Base-by-base conservation (phyloP, 2,329 filamentous ascomycete species). In the Colletotrichum sublineola region DNA sequence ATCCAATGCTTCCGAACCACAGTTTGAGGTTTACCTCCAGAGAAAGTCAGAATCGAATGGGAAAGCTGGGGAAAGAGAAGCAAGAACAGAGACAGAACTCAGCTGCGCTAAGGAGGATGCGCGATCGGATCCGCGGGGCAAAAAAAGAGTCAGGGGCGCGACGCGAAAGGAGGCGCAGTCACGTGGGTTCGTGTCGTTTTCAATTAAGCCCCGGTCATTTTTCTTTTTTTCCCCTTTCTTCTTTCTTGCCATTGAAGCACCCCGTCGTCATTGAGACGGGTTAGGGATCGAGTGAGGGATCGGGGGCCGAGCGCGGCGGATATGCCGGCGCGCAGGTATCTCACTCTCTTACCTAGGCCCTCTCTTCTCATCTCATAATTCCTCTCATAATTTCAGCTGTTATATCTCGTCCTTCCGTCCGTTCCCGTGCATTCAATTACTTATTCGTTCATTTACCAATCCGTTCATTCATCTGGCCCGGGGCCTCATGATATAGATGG, bases 101-200 rank as follows among this genome's bases (percentile, higher is more conserved):
- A 63, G 33, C n/a, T 53, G 42, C 18, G 11, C 42, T 18, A 55
- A 55, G 36, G 55, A 36, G 65, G 29, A 44, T 1, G 44, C 68
- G 68, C 68, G 65, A 60, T 68, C 33, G 65, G 65, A 60, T 68
- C 18, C 38, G 20, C 18, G 15, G 65, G 58, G 44, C 50, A 20
- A 24, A 46, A 63, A 63, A 71, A 31, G 15, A 24, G 20, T 5
- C 50, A 52, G 50, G 68, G 64, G 66, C 40, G 68, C 71, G 74
- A 82, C 81, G 80, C 81, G 81, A 82, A 77, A 76, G n/a, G 14
- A 68, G 78, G 76, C 80, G 81, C 73, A 73, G 74, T 82, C 81
- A 83, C 80, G 80, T 63, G 75, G 67, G 20, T 31, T 74, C 72
- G 70, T 73, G 77, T 70, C 40, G 46, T 14, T 36, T 56, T 56